Percentiles rank a stretch among this genome's conserved stretches.
Evolutionary conservation across 1,284 basidiomycete species (phyloP).

Genomic region (Melampsora americana): DNA sequence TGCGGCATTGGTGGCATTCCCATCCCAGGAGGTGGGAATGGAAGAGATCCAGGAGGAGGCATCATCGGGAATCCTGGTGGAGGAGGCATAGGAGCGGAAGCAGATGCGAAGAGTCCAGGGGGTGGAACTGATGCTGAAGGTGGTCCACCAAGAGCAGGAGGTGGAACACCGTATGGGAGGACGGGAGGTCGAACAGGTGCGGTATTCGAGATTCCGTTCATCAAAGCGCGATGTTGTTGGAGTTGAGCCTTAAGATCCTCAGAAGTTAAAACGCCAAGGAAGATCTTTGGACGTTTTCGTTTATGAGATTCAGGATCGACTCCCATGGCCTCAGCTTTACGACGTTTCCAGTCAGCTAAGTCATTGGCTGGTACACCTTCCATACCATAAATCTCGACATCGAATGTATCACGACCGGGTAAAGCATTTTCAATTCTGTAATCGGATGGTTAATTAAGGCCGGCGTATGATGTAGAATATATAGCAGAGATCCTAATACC

Average conservation of each 20-base stretch:
- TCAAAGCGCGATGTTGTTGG: conserved; percentile 83
- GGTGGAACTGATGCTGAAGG: conserved; percentile 38
- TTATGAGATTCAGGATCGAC: conserved; percentile 70
- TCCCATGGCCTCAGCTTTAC: conserved; percentile 86
- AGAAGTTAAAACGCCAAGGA: conserved; percentile 67
- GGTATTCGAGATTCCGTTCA: conserved; percentile 63
- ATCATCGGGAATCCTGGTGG: conserved; percentile 47
- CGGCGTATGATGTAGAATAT: not conserved
- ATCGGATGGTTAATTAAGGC: not conserved
- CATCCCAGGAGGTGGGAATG: conserved; percentile 48
- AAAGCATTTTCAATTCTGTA: conserved; percentile 91
- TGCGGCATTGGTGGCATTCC: conserved; percentile 50
- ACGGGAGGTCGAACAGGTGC: conserved; percentile 49
- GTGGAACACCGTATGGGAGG: conserved; percentile 47
- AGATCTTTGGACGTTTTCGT: conserved; percentile 73
- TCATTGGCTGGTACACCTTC: conserved; percentile 93
- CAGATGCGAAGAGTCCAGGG: conserved; percentile 32
- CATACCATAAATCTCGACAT: conserved; percentile 99
- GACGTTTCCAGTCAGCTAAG: conserved; percentile 87
- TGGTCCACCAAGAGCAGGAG: conserved; percentile 36
- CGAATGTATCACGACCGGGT: conserved; percentile 92
- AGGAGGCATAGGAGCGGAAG: conserved; percentile 46
- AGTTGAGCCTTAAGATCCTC: conserved; percentile 81
- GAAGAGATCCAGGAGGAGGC: conserved; percentile 48
- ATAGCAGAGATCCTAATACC: conserved; percentile 61